Evolutionary conservation across 2,329 filamentous ascomycete genomes (phyloP).

Genomic region (Fusarium euwallaceae): DNA sequence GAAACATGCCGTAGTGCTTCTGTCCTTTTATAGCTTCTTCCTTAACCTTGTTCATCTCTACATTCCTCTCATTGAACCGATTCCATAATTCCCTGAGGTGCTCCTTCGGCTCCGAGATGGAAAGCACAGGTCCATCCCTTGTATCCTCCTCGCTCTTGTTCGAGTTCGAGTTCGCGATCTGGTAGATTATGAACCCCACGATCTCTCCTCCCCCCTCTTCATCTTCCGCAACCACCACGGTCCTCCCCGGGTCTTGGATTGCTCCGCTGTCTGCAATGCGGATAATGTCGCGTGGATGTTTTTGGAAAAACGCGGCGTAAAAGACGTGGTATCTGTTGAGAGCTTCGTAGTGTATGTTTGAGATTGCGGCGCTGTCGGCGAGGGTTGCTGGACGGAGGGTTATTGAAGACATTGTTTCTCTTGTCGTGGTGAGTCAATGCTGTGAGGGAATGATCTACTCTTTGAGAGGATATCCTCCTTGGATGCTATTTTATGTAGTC

Average conservation of each 20-base stretch:
- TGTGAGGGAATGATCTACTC: too few relatives aligned
- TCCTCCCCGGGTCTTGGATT: conserved; percentile 25
- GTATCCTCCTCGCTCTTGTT: not conserved
- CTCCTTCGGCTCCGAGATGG: conserved; percentile 29
- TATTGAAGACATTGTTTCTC: conserved; percentile 19
- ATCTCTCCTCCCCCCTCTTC: conserved; percentile 14
- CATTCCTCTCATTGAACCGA: conserved; percentile 28
- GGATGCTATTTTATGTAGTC: conserved; percentile 11
- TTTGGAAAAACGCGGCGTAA: conserved; percentile 39
- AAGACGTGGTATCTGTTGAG: conserved; percentile 38
- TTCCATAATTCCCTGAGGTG: conserved; percentile 40
- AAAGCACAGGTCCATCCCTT: not conserved
- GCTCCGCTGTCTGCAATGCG: conserved; percentile 26
- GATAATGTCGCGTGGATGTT: conserved; percentile 34
- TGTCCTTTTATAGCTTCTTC: conserved; percentile 32
- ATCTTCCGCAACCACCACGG: conserved; percentile 38
- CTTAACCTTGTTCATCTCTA: conserved; percentile 34
- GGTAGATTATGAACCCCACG: conserved; percentile 40
- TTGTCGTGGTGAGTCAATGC: not conserved
- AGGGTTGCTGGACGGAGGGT: conserved; percentile 36
- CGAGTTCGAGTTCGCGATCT: conserved; percentile 1
- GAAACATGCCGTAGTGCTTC: conserved; percentile 31
- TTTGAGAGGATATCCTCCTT: not conserved
- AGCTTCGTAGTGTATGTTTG: conserved; percentile 34
- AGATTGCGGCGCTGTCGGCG: conserved; percentile 34